These are phyloP conservation scores for Thermomucor indicae-seudaticae DNA, from an alignment of 371 early-diverging fungal genomes.

Conservation along the genomic window DNA sequence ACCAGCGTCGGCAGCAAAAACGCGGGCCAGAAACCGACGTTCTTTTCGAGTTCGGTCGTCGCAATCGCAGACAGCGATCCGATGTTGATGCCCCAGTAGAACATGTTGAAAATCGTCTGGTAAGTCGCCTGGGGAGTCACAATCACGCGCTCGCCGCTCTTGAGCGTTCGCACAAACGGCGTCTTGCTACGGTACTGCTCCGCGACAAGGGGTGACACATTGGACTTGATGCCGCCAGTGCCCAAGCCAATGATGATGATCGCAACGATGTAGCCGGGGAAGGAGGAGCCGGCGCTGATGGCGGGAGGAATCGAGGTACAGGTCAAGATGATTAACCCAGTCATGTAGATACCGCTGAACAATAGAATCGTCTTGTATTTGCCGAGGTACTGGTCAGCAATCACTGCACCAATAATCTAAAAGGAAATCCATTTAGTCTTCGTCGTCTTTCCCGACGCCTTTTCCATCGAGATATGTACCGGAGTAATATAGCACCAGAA, in stretches of 20 bases:
- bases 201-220: slow-evolving; percentile 44
- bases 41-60: slow-evolving; percentile 49
- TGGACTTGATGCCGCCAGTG: slow-evolving; percentile 50
- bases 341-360: slow-evolving; percentile 62
- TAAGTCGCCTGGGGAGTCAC: slow-evolving; percentile 25
- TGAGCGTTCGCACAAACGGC: slow-evolving; percentile 28
- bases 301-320: slow-evolving; percentile 57
- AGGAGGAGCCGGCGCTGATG: slow-evolving; percentile 48
- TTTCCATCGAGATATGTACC: not conserved
- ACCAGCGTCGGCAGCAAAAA: slow-evolving; percentile 68
- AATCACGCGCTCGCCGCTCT: slow-evolving; percentile 19
- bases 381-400: slow-evolving; percentile 83
- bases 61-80: slow-evolving; percentile 63
- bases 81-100: slow-evolving; percentile 48
- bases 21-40: slow-evolving; percentile 61
- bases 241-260: slow-evolving; percentile 67
- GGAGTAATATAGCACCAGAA: slow-evolving; percentile 81
- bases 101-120: slow-evolving; percentile 24
- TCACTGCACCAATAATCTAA: slow-evolving; percentile 69
- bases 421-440: not conserved
- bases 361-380: slow-evolving; percentile 78
- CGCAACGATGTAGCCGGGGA: slow-evolving; percentile 65
- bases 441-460: not conserved
- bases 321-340: slow-evolving; percentile 68
- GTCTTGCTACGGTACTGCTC: slow-evolving; percentile 33